phyloP scores from a whole-genome alignment of 2,329 filamentous ascomycete species.

The Orbilia brochopaga region DNA sequence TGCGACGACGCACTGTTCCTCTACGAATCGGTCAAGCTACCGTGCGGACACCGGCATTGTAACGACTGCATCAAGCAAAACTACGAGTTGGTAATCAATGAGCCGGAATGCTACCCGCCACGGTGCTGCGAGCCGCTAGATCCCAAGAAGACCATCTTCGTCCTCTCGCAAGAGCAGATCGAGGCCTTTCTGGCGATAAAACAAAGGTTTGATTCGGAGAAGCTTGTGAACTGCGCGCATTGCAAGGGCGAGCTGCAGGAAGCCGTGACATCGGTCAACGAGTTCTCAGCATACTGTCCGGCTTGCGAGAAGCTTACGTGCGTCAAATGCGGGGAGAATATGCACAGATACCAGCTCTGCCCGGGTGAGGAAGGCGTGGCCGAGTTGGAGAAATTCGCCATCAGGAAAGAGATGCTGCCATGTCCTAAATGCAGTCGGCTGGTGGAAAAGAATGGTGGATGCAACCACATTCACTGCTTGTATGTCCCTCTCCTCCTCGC shows the following conservation, averaged over 20 bases:
- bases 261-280: neutral
- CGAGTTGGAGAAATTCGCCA: neutral
- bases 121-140: slow-evolving; percentile 27
- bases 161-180: slow-evolving; percentile 12
- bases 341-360: slow-evolving; percentile 29
- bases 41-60: slow-evolving; percentile 22
- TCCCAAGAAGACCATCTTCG: slow-evolving; percentile 1
- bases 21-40: slow-evolving; percentile 4
- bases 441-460: slow-evolving; percentile 19
- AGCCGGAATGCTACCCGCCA: slow-evolving; percentile 21
- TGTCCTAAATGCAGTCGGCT: slow-evolving; percentile 23
- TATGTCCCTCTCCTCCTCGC: slow-evolving; percentile 11
- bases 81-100: slow-evolving; percentile 7
- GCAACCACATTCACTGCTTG: slow-evolving; percentile 20
- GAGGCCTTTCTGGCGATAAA: slow-evolving; percentile 8
- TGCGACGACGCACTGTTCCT: slow-evolving; percentile 5
- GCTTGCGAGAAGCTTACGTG: slow-evolving; percentile 29
- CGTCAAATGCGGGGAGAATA: slow-evolving; percentile 15
- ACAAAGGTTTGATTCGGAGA: slow-evolving; percentile 12
- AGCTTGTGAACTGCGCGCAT: slow-evolving; percentile 18
- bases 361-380: slow-evolving; percentile 8
- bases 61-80: slow-evolving; percentile 19
- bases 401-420: slow-evolving; percentile 1
- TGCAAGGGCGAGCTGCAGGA: slow-evolving; percentile 19
- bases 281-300: slow-evolving; percentile 8